Percentiles rank a stretch among this genome's conserved stretches.
Conservation (phyloP, 78 protist species). For the Dictyostelium capitatum region DNA sequence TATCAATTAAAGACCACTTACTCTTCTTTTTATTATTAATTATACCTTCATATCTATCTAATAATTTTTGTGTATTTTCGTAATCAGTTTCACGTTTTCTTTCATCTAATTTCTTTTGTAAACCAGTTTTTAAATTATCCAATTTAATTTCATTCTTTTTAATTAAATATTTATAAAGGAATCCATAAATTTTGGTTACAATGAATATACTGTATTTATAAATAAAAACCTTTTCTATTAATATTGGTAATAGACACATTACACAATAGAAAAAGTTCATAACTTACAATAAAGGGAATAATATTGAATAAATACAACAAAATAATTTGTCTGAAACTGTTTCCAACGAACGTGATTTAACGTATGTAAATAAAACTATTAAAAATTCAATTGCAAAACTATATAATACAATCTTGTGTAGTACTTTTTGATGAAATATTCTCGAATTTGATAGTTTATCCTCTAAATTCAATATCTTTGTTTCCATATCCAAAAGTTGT, state of each 20-base stretch:
- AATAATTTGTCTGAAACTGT: constrained; percentile 15
- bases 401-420: constrained; percentile 12
- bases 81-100: constrained; percentile 76
- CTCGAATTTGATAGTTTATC: constrained; percentile 19
- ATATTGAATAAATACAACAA: constrained; percentile 1
- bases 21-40: constrained; percentile 29
- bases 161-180: constrained; percentile 8
- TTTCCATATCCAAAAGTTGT: constrained; percentile 51
- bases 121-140: constrained; percentile 30
- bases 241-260: no score
- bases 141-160: constrained; percentile 40
- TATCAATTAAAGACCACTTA: neutral
- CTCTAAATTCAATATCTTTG: constrained; percentile 46
- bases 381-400: constrained; percentile 39
- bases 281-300: constrained; percentile 61
- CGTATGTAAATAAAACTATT: constrained; percentile 24
- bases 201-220: neutral
- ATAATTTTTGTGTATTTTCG: constrained; percentile 52
- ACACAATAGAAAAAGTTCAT: neutral
- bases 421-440: constrained; percentile 5
- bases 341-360: neutral
- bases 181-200: constrained; percentile 3
- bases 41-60: constrained; percentile 65
- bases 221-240: no score
- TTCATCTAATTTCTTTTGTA: constrained; percentile 63